Evolutionary conservation across 805 yeast species (phyloP).

Genomic region (Scheffersomyces stipitis): DNA sequence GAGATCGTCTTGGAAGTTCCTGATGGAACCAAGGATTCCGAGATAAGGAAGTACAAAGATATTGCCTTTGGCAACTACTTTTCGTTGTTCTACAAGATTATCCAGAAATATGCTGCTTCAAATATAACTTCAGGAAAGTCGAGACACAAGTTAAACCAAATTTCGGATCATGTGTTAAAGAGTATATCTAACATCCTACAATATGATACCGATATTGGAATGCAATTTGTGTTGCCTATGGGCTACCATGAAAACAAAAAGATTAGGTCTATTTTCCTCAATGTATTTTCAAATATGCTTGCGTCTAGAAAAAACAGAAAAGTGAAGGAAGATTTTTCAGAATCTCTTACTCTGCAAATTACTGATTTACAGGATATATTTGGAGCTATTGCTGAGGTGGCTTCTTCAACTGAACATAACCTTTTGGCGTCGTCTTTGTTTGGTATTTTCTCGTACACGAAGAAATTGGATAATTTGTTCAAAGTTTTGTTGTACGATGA

Average conservation of each 20-base stretch:
- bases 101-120: constrained; percentile 44
- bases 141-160: constrained; percentile 53
- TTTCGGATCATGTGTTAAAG: constrained; percentile 63
- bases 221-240: constrained; percentile 72
- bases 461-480: constrained; percentile 45
- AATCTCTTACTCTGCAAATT: constrained; percentile 20
- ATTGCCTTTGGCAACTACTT: constrained; percentile 70
- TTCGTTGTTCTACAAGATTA: constrained; percentile 54
- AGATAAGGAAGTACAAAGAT: constrained; percentile 52
- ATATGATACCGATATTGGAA: constrained; percentile 74
- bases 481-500: constrained; percentile 59
- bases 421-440: constrained; percentile 66
- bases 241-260: constrained; percentile 70
- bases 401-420: constrained; percentile 70
- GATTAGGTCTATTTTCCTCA: constrained; percentile 70
- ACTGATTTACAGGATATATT: constrained; percentile 43
- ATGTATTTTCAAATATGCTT: constrained; percentile 70
- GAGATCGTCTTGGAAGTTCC: constrained; percentile 60
- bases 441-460: constrained; percentile 47
- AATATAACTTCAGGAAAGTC: constrained; percentile 20
- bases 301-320: constrained; percentile 31
- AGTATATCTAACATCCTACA: constrained; percentile 69
- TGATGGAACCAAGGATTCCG: constrained; percentile 53
- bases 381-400: constrained; percentile 55
- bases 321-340: constrained; percentile 28